Evolutionary conservation across 805 yeast species (phyloP).

Genomic region (Saccharomyces kudriavzevii): DNA sequence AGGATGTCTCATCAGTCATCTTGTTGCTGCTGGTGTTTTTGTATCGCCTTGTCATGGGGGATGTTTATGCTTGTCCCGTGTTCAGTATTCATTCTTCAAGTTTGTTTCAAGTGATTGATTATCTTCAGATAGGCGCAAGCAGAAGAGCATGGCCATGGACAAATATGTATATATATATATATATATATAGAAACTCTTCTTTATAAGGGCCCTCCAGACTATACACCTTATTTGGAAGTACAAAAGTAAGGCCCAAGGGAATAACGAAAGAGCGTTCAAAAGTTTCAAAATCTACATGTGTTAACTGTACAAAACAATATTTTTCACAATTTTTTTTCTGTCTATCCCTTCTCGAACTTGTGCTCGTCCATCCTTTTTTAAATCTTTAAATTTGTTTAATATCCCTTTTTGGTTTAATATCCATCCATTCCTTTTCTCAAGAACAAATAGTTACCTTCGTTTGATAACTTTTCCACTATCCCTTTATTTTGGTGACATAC

Average conservation of each 20-base stretch:
- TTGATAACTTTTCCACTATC: not conserved
- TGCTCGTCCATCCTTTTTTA: not conserved
- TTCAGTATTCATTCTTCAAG: not conserved
- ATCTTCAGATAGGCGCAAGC: not conserved
- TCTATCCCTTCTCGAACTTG: not conserved
- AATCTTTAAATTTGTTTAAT: not conserved
- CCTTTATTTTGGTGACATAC: not conserved
- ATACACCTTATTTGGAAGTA: not conserved
- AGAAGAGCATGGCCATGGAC: not conserved
- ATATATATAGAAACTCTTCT: not conserved
- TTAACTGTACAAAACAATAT: not conserved
- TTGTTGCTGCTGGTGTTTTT: not conserved
- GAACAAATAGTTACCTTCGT: not conserved
- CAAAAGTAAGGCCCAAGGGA: not conserved
- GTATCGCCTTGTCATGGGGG: not conserved
- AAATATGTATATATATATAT: not conserved
- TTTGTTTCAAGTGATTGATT: not conserved
- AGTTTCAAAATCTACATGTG: not conserved
- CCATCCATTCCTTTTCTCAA: not conserved
- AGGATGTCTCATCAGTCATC: not conserved
- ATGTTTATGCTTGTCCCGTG: not conserved
- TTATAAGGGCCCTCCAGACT: not conserved
- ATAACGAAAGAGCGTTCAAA: not conserved
- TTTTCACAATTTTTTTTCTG: not conserved
- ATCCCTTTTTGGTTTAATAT: conserved; percentile 1